Conservation (phyloP, 179 eudicot species). For the Spinacia oleracea region DNA sequence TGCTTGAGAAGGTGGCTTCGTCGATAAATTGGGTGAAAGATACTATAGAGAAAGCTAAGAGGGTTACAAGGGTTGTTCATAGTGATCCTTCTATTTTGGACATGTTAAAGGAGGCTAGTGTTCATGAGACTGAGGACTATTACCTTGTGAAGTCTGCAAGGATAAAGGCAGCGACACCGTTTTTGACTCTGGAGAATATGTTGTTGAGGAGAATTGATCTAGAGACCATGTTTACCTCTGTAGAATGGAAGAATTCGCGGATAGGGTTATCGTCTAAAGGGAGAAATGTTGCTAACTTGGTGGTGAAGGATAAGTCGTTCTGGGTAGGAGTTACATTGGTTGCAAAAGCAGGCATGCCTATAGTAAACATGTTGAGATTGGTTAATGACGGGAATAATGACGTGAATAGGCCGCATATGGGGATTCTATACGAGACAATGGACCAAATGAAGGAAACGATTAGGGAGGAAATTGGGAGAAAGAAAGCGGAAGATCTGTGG, state of each 20-base stretch:
- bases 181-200: conserved; percentile 39
- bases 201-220: conserved; percentile 17
- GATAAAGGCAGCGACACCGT: conserved; percentile 27
- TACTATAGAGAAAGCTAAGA: conserved; percentile 36
- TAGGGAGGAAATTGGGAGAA: conserved; percentile 15
- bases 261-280: conserved; percentile 29
- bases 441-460: conserved; percentile 48
- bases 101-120: background rate
- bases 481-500: conserved; percentile 30
- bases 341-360: conserved; percentile 34
- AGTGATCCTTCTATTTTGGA: conserved; percentile 25
- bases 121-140: conserved; percentile 4
- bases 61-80: conserved; percentile 37
- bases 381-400: conserved; percentile 15
- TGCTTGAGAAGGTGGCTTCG: conserved; percentile 30
- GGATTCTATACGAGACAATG: conserved; percentile 41
- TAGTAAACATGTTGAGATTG: conserved; percentile 31
- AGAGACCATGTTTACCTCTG: conserved; percentile 24
- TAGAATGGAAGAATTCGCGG: conserved; percentile 21
- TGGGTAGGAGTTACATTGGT: conserved; percentile 29
- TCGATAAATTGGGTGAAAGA: conserved; percentile 17
- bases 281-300: conserved; percentile 21
- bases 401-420: conserved; percentile 28
- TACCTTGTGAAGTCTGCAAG: conserved; percentile 32
- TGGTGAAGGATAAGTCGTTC: conserved; percentile 21